Percentiles rank a stretch among this genome's conserved stretches.
These are phyloP conservation scores for Fraxinus quadrangulata DNA, from an alignment of 257 asterid genomes.

Conservation along the genomic window DNA sequence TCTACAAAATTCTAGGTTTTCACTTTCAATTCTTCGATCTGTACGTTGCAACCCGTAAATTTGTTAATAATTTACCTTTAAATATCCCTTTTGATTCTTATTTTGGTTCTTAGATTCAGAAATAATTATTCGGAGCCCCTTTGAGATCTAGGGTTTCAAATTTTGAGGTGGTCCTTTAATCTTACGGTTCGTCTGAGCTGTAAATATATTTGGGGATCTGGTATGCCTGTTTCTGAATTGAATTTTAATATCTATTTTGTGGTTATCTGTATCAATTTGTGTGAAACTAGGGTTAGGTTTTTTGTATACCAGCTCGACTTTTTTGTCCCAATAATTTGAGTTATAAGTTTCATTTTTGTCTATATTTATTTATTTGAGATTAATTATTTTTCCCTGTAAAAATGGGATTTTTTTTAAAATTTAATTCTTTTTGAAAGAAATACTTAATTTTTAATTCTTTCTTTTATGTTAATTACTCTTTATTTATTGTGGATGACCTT, in stretches of 20 bases:
- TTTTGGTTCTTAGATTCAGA: conserved; percentile 31
- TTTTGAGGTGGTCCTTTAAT: conserved; percentile 34
- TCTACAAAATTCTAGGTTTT: conserved; percentile 47
- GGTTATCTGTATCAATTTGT: conserved; percentile 3
- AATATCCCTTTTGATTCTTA: conserved; percentile 14
- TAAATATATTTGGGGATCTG: conserved; percentile 48
- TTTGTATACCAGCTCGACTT: background rate
- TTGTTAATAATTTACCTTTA: conserved; percentile 9
- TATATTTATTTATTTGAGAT: background rate
- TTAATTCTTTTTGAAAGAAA: background rate
- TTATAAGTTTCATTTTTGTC: conserved; percentile 7
- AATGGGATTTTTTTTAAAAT: background rate
- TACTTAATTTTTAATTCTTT: background rate
- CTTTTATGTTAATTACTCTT: background rate
- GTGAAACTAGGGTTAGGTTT: conserved; percentile 56
- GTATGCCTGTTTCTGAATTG: conserved; percentile 43
- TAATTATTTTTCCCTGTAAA: background rate
- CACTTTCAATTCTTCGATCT: conserved; percentile 45
- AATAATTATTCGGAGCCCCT: conserved; percentile 26
- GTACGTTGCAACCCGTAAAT: conserved; percentile 28
- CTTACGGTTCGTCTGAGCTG: conserved; percentile 32
- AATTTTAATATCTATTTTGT: conserved; percentile 12
- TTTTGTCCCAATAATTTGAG: no score
- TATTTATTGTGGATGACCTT: background rate
- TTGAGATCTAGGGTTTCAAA: conserved; percentile 52